Base-by-base conservation (phyloP, 352 stramenopile genomes). In the Pythium rishiriense region DNA sequence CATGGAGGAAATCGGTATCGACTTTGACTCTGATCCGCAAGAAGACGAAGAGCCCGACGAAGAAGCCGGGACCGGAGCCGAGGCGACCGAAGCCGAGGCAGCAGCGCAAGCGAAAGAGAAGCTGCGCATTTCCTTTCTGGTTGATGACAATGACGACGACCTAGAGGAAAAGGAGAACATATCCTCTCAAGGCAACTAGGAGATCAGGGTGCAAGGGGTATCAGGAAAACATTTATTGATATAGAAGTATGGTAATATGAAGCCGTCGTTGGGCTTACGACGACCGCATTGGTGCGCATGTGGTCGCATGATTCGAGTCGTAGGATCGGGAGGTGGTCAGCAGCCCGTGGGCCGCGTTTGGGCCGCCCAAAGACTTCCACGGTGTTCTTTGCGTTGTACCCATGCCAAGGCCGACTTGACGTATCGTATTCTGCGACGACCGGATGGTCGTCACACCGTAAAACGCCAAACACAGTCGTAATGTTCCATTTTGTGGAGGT, bases 21-120 rank as follows among this genome's bases (percentile, higher is more conserved):
- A 65, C 48, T 57, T 59, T 2, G 64, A 58, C 24, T 61, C 41
- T 10, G 39, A 47, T 22, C 55, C 43, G 17, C 12, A 14, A 39
- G 59, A 66, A 37, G 37, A 39, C 25, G 50, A 28, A 1, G 47
- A 65, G 4, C 47, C 57, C 17, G 58, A 65, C 10, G 37, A 45
- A 37, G 47, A 57, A 24, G 35, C 14, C 10, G 42, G 8, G 6
- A 37, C 37, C 26, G 47, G 50, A 24, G 35, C 14, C 10, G 42
- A 17, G 6, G 52, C 37, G n/a, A 25, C 22, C 31, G 49, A 25
- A 17, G 31, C 49, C 3, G 56, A 56, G 15, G 52, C 48, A 37
- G 62, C 58, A n/a, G 62, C 62, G 19, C 47, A 69, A 58, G 64
- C 64, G 9, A 70, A 66, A n/a, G 64, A 70, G 42, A 71, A 71